phyloP scores from a whole-genome alignment of 2,329 filamentous ascomycete species.

The Penicillium olsonii region DNA sequence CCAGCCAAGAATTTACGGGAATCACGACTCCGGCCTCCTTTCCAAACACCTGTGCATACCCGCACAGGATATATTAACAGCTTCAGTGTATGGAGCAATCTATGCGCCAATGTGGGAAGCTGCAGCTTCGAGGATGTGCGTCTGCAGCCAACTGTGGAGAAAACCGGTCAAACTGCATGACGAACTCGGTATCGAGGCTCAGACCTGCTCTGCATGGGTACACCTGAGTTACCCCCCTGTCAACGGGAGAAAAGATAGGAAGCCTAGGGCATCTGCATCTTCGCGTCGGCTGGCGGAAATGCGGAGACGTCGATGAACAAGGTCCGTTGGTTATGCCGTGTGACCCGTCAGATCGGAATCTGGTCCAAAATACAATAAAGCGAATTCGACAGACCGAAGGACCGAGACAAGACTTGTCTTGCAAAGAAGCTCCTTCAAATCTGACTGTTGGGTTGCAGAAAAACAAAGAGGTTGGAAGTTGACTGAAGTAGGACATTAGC shows the following conservation, averaged over 20 bases:
- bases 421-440: not conserved
- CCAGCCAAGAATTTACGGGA: not conserved
- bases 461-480: not conserved
- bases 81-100: not conserved
- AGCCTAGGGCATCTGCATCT: constrained; percentile 5
- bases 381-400: not conserved
- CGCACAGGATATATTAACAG: not conserved
- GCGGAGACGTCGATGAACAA: constrained; percentile 1
- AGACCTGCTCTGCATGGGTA: not conserved
- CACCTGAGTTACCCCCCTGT: not conserved
- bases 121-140: not conserved
- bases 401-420: not conserved
- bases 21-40: not conserved
- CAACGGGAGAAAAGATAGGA: not conserved
- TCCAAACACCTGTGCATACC: not conserved
- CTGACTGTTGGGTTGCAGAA: not conserved
- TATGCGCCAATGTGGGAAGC: not conserved
- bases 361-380: constrained; percentile 4
- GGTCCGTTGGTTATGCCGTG: constrained; percentile 3
- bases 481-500: too few relatives aligned
- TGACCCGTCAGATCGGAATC: not conserved
- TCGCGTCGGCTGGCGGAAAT: constrained; percentile 1
- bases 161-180: not conserved
- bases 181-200: constrained; percentile 3
- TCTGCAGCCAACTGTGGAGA: not conserved